A percentile compares a stretch with the other conserved stretches of the same genome.
These are phyloP conservation scores for Wickerhamiella occidentalis DNA, from an alignment of 805 yeast species.

Conservation along the genomic window DNA sequence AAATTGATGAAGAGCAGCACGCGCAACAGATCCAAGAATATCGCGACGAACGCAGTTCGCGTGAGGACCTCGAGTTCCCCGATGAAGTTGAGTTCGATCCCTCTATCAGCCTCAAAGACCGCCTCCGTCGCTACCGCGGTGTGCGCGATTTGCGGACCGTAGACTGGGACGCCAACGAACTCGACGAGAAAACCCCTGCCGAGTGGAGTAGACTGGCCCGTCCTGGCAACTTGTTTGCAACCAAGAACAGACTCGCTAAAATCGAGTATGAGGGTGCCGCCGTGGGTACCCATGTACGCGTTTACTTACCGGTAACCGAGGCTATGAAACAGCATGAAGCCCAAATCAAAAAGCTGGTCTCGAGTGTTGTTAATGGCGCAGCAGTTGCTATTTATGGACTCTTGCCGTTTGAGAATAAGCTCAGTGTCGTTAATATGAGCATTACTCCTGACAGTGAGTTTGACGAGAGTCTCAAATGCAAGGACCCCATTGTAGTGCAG, in stretches of 20 bases:
- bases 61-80: constrained; percentile 93
- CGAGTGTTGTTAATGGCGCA: not conserved
- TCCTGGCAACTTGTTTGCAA: constrained; percentile 63
- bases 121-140: constrained; percentile 73
- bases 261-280: constrained; percentile 33
- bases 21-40: constrained; percentile 46
- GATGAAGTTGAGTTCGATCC: constrained; percentile 88
- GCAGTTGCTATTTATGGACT: constrained; percentile 49
- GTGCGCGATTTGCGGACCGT: constrained; percentile 68
- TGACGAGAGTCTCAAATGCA: constrained; percentile 74
- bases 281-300: constrained; percentile 47
- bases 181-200: constrained; percentile 60
- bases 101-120: constrained; percentile 57
- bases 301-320: constrained; percentile 34
- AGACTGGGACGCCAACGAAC: constrained; percentile 79
- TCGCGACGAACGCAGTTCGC: constrained; percentile 44
- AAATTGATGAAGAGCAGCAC: constrained; percentile 69
- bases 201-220: constrained; percentile 68
- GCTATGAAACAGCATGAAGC: constrained; percentile 8
- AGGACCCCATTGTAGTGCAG: constrained; percentile 70
- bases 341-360: not conserved
- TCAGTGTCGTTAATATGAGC: constrained; percentile 69
- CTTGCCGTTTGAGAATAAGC: constrained; percentile 74
- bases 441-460: constrained; percentile 83
- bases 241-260: constrained; percentile 44